Percentiles rank a stretch among this genome's conserved stretches.
Evolutionary conservation across 768 basidiomycete species (phyloP).

Genomic region (Pleurotus cornucopiae): DNA sequence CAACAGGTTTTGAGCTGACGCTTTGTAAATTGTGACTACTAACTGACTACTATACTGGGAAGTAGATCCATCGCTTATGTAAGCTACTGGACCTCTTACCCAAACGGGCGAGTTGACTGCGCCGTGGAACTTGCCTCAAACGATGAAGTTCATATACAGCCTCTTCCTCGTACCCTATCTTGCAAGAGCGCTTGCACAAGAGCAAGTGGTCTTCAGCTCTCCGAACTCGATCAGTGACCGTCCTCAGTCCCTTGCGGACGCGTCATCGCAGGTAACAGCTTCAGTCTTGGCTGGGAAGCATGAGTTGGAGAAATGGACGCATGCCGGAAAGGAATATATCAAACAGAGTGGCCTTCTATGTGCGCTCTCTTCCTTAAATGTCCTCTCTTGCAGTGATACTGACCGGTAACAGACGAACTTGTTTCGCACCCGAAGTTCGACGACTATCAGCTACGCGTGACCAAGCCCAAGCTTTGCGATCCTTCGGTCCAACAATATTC

Average conservation of each 20-base stretch:
- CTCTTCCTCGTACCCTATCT: not conserved
- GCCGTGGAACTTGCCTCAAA: not conserved
- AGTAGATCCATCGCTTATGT: too few species aligned
- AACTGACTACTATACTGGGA: too few species aligned
- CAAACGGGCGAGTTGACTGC: not conserved
- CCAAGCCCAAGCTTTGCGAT: constrained; percentile 74
- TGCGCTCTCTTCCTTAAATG: constrained; percentile 30
- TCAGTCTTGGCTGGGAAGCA: constrained; percentile 37
- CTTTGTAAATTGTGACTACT: too few species aligned
- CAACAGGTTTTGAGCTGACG: too few species aligned
- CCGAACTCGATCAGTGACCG: not conserved
- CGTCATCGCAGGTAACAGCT: constrained; percentile 30
- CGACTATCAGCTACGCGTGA: constrained; percentile 54
- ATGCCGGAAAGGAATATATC: constrained; percentile 61
- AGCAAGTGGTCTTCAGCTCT: constrained; percentile 4
- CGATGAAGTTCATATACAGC: not conserved
- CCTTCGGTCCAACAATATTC: constrained; percentile 71
- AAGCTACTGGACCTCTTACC: not conserved
- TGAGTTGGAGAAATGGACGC: constrained; percentile 56
- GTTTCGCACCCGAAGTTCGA: constrained; percentile 49
- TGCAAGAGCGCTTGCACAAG: not conserved
- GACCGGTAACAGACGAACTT: constrained; percentile 49
- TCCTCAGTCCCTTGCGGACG: constrained; percentile 23
- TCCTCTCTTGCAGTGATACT: not conserved
- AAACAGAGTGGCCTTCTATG: constrained; percentile 70